Conservation (phyloP, 2,329 filamentous ascomycete species). For the Colletotrichum destructivum region DNA sequence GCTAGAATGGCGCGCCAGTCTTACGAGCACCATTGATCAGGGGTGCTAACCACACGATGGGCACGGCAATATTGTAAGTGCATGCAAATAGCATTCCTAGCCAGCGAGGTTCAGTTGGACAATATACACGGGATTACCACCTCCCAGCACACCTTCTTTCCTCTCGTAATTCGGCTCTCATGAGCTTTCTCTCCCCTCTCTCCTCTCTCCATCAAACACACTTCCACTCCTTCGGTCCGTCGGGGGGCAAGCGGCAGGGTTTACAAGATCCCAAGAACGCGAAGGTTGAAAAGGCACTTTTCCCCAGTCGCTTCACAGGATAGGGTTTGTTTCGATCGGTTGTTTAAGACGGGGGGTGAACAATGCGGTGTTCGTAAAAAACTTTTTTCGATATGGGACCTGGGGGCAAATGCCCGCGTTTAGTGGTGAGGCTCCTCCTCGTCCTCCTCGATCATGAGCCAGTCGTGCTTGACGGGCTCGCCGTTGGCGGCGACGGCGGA, state of each 20-base stretch:
- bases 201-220: constrained; percentile 18
- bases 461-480: constrained; percentile 75
- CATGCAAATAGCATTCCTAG: constrained; percentile 41
- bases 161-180: constrained; percentile 30
- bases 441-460: constrained; percentile 87
- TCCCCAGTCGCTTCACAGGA: constrained; percentile 7
- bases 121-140: constrained; percentile 57
- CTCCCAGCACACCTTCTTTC: constrained; percentile 40
- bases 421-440: constrained; percentile 68
- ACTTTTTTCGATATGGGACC: constrained; percentile 6
- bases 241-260: constrained; percentile 26
- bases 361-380: constrained; percentile 5
- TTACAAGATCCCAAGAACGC: constrained; percentile 16
- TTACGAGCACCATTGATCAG: no score
- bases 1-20: no score
- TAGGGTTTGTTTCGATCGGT: constrained; percentile 21
- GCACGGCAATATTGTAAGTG: not conserved
- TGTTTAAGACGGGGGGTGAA: constrained; percentile 9
- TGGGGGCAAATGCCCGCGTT: constrained; percentile 40
- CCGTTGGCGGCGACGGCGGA: constrained; percentile 68
- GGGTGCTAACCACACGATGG: not conserved
- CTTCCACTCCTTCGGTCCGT: constrained; percentile 29
- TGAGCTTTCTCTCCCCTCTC: not conserved
- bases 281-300: constrained; percentile 35
- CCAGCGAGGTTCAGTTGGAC: constrained; percentile 46